Percentiles rank a stretch among this genome's conserved stretches.
Evolutionary conservation across 75 land plant species (phyloP).

Genomic region (Pinus albicaulis): DNA sequence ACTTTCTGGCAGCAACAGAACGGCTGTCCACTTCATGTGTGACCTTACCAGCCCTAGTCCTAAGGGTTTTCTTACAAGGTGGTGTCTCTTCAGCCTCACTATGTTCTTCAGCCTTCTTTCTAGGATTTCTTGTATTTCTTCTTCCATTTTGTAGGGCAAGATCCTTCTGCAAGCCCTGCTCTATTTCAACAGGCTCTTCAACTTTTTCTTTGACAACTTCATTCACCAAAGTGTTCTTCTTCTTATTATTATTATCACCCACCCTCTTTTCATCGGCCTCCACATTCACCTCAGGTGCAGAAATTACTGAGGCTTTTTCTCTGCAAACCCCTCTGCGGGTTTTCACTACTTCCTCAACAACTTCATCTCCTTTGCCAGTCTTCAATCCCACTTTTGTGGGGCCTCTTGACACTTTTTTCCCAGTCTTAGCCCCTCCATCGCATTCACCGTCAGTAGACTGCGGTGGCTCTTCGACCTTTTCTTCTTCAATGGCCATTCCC

Average conservation of each 20-base stretch:
- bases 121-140: background rate
- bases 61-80: background rate
- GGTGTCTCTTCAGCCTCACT: background rate
- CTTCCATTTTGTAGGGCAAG: background rate
- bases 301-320: background rate
- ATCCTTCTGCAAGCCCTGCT: background rate
- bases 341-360: background rate
- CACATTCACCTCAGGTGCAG: background rate
- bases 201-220: background rate
- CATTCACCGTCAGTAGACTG: background rate
- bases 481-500: background rate
- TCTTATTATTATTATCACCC: constrained; percentile 2
- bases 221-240: background rate
- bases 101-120: background rate
- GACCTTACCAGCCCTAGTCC: background rate
- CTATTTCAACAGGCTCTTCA: background rate
- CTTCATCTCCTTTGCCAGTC: background rate
- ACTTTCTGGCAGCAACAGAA: background rate
- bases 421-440: background rate
- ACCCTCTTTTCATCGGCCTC: background rate
- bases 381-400: background rate
- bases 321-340: background rate
- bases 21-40: background rate
- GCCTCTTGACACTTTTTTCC: background rate
- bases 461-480: background rate